These are phyloP conservation scores for Prunella vulgaris DNA, from an alignment of 257 asterid species.

Conservation along the genomic window DNA sequence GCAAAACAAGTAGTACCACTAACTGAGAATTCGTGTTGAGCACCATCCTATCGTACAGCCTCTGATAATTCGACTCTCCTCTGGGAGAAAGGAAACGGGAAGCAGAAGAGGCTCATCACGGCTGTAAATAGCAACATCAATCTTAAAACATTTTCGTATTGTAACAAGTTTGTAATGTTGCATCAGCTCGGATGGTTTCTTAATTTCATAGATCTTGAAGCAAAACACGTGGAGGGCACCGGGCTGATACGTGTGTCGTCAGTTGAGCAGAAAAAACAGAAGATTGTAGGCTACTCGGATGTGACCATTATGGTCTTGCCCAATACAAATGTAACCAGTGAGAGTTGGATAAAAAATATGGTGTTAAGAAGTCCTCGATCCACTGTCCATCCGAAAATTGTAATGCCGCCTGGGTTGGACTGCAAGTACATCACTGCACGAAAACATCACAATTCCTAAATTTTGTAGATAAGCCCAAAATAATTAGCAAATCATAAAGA, in stretches of 20 bases:
- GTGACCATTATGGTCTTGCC: conserved; percentile 60
- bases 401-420: conserved; percentile 78
- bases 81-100: neutral
- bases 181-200: neutral
- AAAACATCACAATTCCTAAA: neutral
- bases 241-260: neutral
- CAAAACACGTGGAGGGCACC: neutral
- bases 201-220: neutral
- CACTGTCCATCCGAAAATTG: conserved; percentile 82
- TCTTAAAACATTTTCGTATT: neutral
- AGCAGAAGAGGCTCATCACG: neutral
- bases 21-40: neutral
- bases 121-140: neutral
- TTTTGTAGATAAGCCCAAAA: neutral
- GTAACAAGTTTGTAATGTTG: neutral
- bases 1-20: neutral
- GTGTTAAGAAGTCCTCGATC: conserved; percentile 83
- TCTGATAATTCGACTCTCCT: conserved; percentile 4
- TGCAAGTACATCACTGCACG: conserved; percentile 78
- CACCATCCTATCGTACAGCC: neutral
- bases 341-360: conserved; percentile 61
- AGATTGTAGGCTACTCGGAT: conserved; percentile 14
- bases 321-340: conserved; percentile 61
- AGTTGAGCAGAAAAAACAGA: neutral
- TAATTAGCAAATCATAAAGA: neutral